Percentiles rank a stretch among this genome's conserved stretches.
Evolutionary conservation across 2,329 filamentous ascomycete species (phyloP).

Genomic region (Xylariomycetidae sp.): DNA sequence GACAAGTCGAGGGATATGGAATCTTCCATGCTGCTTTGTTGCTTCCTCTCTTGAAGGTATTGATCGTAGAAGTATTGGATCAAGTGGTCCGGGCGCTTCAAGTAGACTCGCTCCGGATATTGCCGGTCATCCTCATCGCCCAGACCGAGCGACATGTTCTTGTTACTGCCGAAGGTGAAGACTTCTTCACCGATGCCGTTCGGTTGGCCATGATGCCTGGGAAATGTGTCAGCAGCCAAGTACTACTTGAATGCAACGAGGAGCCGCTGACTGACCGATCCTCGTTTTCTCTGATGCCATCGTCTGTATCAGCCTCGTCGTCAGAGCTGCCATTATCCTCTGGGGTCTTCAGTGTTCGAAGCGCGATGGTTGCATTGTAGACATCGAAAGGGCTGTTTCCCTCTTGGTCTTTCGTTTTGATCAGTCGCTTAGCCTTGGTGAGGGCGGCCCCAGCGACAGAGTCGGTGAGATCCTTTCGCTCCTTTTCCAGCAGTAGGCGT

Average conservation of each 20-base stretch:
- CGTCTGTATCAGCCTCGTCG: constrained; percentile 50
- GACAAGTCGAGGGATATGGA: constrained; percentile 26
- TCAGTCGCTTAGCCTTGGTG: constrained; percentile 64
- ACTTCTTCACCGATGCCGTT: constrained; percentile 67
- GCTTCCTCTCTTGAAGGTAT: constrained; percentile 45
- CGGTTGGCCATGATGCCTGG: constrained; percentile 19
- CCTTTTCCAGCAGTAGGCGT: constrained; percentile 71
- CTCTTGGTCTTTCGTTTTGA: constrained; percentile 94
- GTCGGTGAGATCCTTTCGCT: constrained; percentile 57
- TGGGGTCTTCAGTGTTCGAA: constrained; percentile 53
- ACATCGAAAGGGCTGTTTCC: constrained; percentile 92
- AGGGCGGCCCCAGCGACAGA: constrained; percentile 53
- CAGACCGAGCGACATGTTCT: constrained; percentile 85
- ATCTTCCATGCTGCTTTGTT: constrained; percentile 21
- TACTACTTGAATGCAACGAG: too few relatives aligned
- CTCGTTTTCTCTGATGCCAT: constrained; percentile 30
- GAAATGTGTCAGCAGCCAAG: too few relatives aligned
- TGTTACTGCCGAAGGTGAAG: constrained; percentile 93
- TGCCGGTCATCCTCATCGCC: constrained; percentile 95
- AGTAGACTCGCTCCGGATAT: constrained; percentile 75
- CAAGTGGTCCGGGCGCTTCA: constrained; percentile 73
- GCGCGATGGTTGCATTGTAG: constrained; percentile 79
- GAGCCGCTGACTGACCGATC: constrained; percentile 15
- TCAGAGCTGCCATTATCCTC: constrained; percentile 34
- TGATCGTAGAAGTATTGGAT: constrained; percentile 68